Evolutionary conservation across 257 asterid species (phyloP).

Genomic region (Penstemon barbatus): DNA sequence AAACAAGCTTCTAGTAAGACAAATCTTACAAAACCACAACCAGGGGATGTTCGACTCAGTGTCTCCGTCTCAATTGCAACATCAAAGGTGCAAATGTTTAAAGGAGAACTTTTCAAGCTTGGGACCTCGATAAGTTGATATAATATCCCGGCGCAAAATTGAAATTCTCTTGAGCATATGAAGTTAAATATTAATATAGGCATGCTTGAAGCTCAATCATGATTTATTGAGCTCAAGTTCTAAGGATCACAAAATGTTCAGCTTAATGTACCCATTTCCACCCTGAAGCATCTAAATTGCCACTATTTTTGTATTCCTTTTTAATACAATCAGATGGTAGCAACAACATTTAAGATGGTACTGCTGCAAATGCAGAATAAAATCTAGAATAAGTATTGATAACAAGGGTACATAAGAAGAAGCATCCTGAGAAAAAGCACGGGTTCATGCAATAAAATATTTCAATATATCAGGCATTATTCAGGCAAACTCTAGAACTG

Average conservation of each 20-base stretch:
- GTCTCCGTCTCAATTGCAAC: slow-evolving; percentile 9
- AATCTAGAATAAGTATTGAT: neutral
- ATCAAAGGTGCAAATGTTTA: neutral
- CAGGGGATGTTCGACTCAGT: slow-evolving; percentile 1
- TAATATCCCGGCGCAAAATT: neutral
- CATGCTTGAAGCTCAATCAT: neutral
- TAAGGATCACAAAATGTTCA: slow-evolving; percentile 1
- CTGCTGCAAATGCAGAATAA: neutral
- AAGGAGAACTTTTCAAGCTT: neutral
- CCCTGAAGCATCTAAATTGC: slow-evolving; percentile 8
- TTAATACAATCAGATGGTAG: neutral
- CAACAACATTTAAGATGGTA: slow-evolving; percentile 5
- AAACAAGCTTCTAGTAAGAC: slow-evolving; percentile 3
- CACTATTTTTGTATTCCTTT: neutral
- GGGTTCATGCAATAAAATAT: neutral
- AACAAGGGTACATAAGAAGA: slow-evolving; percentile 21
- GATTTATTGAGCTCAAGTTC: slow-evolving; percentile 16
- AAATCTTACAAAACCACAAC: neutral
- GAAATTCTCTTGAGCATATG: neutral
- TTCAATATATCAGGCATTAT: slow-evolving; percentile 7
- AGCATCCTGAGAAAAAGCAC: neutral
- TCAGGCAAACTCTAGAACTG: neutral
- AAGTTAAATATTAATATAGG: neutral
- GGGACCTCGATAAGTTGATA: neutral
- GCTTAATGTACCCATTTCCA: slow-evolving; percentile 5